Base-by-base conservation (phyloP, 2,329 filamentous ascomycete species). In the Alternaria postmessia region DNA sequence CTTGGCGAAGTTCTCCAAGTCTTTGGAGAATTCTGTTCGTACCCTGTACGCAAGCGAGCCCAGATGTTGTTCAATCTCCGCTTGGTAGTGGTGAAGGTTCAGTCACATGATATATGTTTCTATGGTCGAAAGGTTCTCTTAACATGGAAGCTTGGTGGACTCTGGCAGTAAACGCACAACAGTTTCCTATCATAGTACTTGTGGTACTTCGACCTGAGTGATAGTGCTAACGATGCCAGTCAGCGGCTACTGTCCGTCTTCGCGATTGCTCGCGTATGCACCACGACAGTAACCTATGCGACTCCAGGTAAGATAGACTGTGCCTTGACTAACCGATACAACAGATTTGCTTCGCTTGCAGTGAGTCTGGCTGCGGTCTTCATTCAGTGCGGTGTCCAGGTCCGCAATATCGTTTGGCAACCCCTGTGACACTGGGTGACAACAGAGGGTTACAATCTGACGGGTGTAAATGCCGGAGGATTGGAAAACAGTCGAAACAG, bases 31-130 rank as follows among this genome's bases (percentile, higher is more conserved):
- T 24, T 20, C 46, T 52, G 32, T 18, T 36, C n/a, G 14, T n/a
- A 28, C 16, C 52, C 28, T 30, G 14, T 20, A 20, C 41, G 39
- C 20, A 56, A 51, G 57, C 52, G 41, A 60, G 18, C 9, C 16
- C 26, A n/a, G 47, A 18, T 55, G n/a, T 26, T 41, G 20, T 32
- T 41, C 22, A 49, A 24, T 5, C 34, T 38, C 32, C 18, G 53
- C 7, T 16, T 2, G 30, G 20, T 36, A 49, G 14, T 18, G 14
- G 32, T 49, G 46, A 49, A 49, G 46, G 46, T 5, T 22, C 1
- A 5, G 3, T 49, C 46, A 49, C 46, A 49, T 49, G 46, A 49
- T 49, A 16, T 36, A 1, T 0, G 46, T 2, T 7, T 16, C n/a
- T 20, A 22, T 49, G 14, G 36, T 8, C 24, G 46, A 11, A 26